Conservation (phyloP, 2,329 filamentous ascomycete genomes). For the Fusarium sp. region DNA sequence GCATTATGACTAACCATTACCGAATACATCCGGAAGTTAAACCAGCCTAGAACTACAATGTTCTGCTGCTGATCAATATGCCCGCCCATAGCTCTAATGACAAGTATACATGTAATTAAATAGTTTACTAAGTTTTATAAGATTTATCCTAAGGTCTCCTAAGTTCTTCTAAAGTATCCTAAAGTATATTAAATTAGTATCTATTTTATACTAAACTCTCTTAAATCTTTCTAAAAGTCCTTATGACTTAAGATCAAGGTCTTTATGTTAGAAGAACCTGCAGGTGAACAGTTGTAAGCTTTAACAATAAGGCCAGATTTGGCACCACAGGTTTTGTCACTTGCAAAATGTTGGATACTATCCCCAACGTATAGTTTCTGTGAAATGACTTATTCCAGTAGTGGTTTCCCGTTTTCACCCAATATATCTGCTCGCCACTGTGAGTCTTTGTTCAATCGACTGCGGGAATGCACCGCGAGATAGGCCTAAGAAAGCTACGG, state of each 20-base stretch:
- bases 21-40: no score
- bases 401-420: neutral
- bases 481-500: neutral
- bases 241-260: neutral
- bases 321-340: neutral
- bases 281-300: neutral
- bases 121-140: neutral
- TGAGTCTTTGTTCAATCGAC: neutral
- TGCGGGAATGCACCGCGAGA: neutral
- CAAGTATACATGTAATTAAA: neutral
- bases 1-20: no score
- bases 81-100: neutral
- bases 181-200: neutral
- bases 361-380: neutral
- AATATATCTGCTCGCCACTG: neutral
- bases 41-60: no score
- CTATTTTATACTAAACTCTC: neutral
- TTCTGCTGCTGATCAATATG: no score
- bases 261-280: neutral
- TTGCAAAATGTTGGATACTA: neutral
- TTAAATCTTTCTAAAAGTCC: neutral
- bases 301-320: neutral
- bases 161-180: neutral
- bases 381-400: no score
- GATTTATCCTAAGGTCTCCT: neutral